These are phyloP conservation scores for Blastobotrys malaysiensis DNA, from an alignment of 1,139 yeast genomes.

Conservation along the genomic window DNA sequence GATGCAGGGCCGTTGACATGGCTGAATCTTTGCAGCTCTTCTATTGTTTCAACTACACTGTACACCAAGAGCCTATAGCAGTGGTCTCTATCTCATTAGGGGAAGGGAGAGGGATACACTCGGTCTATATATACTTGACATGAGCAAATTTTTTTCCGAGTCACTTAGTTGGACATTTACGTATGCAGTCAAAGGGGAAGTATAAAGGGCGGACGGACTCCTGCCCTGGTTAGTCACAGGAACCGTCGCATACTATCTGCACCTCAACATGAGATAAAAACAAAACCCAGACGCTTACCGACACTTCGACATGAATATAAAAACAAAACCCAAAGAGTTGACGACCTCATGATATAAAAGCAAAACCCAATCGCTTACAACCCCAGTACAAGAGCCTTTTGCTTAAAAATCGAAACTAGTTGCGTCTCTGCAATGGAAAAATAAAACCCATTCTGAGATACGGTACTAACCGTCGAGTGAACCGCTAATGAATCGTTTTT, in stretches of 20 bases:
- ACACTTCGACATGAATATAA: neutral
- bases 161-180: too few relatives aligned
- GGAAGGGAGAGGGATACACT: neutral
- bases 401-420: too few relatives aligned
- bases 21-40: neutral
- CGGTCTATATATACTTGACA: neutral
- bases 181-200: neutral
- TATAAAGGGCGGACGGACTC: neutral
- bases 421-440: too few relatives aligned
- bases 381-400: too few relatives aligned
- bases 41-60: neutral
- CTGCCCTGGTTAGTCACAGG: neutral
- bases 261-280: neutral
- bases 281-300: neutral
- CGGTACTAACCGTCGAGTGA: too few relatives aligned
- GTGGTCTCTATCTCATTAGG: neutral
- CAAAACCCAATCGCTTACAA: too few relatives aligned
- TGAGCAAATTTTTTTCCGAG: too few relatives aligned
- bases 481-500: too few relatives aligned
- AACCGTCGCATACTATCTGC: neutral
- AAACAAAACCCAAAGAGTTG: neutral
- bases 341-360: neutral
- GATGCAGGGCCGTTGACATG: neutral
- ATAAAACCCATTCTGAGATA: too few relatives aligned
- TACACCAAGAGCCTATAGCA: neutral